Evolutionary conservation across 371 early-diverging fungal species (phyloP).

Genomic region (Entomophthora muscae): DNA sequence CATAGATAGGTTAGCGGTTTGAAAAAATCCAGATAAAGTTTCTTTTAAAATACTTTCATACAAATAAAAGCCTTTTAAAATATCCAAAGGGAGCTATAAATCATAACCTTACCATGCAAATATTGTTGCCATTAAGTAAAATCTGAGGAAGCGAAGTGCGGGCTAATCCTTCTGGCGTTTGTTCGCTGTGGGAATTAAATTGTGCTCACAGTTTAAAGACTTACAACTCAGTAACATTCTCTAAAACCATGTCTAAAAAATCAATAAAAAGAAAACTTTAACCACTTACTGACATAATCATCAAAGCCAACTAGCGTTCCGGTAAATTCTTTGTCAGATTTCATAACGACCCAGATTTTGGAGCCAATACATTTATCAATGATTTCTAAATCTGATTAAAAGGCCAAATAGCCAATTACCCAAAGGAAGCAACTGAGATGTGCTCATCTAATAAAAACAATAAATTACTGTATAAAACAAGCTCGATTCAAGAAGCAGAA

Average conservation of each 20-base stretch:
- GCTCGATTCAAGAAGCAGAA: too few relatives aligned
- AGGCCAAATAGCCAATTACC: neutral
- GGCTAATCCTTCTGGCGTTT: conserved; percentile 54
- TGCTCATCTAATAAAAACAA: neutral
- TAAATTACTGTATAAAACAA: too few relatives aligned
- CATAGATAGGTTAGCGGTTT: neutral
- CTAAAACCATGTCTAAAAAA: conserved; percentile 79
- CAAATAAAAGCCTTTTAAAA: neutral
- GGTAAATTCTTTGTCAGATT: conserved; percentile 84
- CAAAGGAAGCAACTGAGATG: neutral
- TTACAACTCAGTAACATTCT: conserved; percentile 91
- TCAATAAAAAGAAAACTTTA: neutral
- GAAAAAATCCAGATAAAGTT: neutral
- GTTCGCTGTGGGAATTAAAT: conserved; percentile 31
- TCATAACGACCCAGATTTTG: conserved; percentile 92
- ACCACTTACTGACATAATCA: conserved; percentile 78
- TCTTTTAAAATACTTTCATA: neutral
- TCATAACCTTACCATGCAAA: conserved; percentile 60
- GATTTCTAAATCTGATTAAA: conserved; percentile 38
- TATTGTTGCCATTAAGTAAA: conserved; percentile 87
- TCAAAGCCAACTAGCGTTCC: conserved; percentile 94
- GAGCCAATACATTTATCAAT: conserved; percentile 96
- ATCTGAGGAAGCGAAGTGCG: conserved; percentile 68
- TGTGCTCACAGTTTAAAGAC: conserved; percentile 9
- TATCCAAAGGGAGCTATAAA: neutral